Evolutionary conservation across 2,329 filamentous ascomycete genomes (phyloP).

Genomic region (Sordariomycetes sp.): DNA sequence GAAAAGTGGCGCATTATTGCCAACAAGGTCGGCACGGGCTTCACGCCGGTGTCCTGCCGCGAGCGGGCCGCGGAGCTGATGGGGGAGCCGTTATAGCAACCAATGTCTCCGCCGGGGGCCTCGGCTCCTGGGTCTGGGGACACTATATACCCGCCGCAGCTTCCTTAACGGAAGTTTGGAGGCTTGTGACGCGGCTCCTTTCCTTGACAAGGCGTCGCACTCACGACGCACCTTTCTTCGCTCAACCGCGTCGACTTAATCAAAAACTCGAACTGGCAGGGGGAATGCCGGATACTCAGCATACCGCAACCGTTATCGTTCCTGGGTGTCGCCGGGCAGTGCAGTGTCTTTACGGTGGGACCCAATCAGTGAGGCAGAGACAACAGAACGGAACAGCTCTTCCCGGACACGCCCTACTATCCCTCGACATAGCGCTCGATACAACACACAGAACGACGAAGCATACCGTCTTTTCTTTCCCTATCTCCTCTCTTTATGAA

Average conservation of each 20-base stretch:
- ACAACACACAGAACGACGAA: background rate
- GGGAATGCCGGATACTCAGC: no score
- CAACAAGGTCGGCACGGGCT: slow-evolving; percentile 80
- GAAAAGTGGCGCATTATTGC: slow-evolving; percentile 90
- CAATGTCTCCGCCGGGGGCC: slow-evolving; percentile 35
- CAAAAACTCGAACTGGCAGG: no score
- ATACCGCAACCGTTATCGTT: no score
- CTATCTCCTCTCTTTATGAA: background rate
- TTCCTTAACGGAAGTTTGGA: slow-evolving; percentile 13
- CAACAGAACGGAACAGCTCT: no score
- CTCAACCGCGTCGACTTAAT: background rate
- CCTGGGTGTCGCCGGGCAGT: no score
- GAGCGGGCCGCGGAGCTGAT: slow-evolving; percentile 59
- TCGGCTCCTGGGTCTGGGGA: slow-evolving; percentile 31
- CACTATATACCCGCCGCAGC: slow-evolving; percentile 29
- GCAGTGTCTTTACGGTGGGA: no score
- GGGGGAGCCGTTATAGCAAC: slow-evolving; percentile 40
- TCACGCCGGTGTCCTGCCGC: slow-evolving; percentile 75
- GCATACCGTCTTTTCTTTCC: background rate
- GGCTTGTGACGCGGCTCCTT: background rate
- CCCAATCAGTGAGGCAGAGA: no score
- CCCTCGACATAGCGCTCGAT: no score
- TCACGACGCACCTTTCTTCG: background rate
- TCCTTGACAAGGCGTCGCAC: background rate
- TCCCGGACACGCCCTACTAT: no score